These are phyloP conservation scores for Auricularia sp. DNA, from an alignment of 768 basidiomycete species.

Conservation along the genomic window DNA sequence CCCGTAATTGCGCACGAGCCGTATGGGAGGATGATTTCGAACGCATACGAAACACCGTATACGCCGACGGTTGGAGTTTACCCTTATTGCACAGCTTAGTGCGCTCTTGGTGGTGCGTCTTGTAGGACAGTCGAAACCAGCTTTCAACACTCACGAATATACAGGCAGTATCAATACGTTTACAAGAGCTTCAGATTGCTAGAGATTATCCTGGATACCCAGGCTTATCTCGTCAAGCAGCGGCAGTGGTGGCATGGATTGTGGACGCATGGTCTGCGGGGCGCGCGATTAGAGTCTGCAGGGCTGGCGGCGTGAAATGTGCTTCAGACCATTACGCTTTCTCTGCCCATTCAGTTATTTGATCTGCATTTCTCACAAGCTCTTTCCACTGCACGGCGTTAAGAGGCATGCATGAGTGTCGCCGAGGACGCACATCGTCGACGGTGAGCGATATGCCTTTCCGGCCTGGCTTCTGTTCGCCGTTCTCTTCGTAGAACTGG, in stretches of 20 bases:
- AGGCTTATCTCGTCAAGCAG: conserved; percentile 44
- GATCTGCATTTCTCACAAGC: conserved; percentile 33
- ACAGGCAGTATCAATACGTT: conserved; percentile 50
- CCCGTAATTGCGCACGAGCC: conserved; percentile 75
- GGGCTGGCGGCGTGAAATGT: conserved; percentile 32
- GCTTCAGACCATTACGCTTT: background rate
- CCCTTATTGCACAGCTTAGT: conserved; percentile 37
- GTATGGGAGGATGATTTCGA: conserved; percentile 65
- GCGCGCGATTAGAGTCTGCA: conserved; percentile 63
- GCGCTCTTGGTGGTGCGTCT: conserved; percentile 56
- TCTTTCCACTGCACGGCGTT: conserved; percentile 40
- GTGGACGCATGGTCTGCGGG: conserved; percentile 45
- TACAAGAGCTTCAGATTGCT: conserved; percentile 41
- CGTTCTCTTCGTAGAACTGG: conserved; percentile 50
- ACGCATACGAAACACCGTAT: conserved; percentile 28
- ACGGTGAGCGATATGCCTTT: conserved; percentile 61
- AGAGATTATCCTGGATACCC: conserved; percentile 55
- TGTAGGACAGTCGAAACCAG: conserved; percentile 16
- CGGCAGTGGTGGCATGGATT: conserved; percentile 61
- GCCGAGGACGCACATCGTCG: conserved; percentile 48
- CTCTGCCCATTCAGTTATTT: conserved; percentile 39
- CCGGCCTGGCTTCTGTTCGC: conserved; percentile 64
- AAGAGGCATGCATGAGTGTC: background rate
- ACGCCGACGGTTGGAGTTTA: conserved; percentile 1
- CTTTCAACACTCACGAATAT: conserved; percentile 3